Base-by-base conservation (phyloP, 2,329 filamentous ascomycete genomes). In the Huntiella savannae region DNA sequence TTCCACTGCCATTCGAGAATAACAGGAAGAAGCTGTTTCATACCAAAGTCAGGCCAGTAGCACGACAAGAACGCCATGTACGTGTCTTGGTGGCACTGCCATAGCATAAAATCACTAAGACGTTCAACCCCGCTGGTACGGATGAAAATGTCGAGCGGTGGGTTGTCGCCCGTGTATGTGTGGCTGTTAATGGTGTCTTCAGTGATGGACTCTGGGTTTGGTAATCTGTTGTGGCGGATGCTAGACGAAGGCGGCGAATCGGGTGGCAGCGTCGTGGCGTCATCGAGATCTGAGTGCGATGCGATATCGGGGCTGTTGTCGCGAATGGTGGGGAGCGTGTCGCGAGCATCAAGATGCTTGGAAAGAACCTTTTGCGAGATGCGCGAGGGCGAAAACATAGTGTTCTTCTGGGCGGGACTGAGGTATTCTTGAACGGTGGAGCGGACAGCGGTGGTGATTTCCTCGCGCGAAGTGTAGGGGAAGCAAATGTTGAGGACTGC, bases 41-140 rank as follows among this genome's bases (percentile, higher is more conserved):
- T 69, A 58, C 93, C 86, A 55, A 98, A 95, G 52, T 95, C 85
- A 2, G 91, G 91, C 91, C 91, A 98, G 51, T 94, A 68, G 53
- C 84, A 91, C 55, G 93, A 75, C 48, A 95, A 64, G 59, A 96
- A 98, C 50, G 92, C 84, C 52, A 98, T 81, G 50, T 93, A 82
- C 0, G 91, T 95, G 52, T 88, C 71, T 57, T 94, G 76, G 58
- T 96, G 87, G 55, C 84, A 91, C 62, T 98, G 91, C 91, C 91
- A 98, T 33, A 98, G 76, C 87, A 98, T 91, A 56, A 96, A 98
- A 60, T 98, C 91, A 58, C 86, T 95, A 49, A 98, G 67, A 42
- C 91, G 74, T 60, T 87, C 81, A 11, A 98, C 91, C 22, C 87
- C 88, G 52, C 86, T 95, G 4, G 91, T 98, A 43, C 91, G 77